Conservation (phyloP, 2,329 filamentous ascomycete species). For the Neoscytalidium dimidiatum region DNA sequence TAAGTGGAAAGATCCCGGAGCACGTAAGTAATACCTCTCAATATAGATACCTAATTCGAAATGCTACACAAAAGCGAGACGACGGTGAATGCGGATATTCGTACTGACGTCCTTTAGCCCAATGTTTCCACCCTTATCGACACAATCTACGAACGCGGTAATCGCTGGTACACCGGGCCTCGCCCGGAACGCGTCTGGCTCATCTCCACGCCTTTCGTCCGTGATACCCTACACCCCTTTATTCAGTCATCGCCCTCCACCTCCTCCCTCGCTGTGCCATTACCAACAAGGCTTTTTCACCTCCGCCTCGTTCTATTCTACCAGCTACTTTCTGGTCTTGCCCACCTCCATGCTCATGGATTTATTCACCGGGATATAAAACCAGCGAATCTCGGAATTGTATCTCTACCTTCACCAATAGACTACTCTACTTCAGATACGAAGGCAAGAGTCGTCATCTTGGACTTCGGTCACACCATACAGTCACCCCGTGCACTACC, state of each 20-base stretch:
- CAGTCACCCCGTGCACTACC: not conserved
- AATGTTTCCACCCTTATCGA: constrained; percentile 4
- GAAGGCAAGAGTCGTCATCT: not conserved
- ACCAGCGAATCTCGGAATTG: constrained; percentile 19
- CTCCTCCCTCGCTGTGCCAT: not conserved
- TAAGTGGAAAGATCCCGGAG: not conserved
- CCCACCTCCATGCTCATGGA: constrained; percentile 17
- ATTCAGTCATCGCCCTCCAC: not conserved
- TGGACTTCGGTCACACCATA: constrained; percentile 14
- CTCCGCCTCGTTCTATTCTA: not conserved
- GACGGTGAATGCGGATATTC: not conserved
- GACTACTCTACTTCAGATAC: not conserved
- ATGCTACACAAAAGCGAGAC: not conserved
- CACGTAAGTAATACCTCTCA: not conserved
- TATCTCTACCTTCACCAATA: not conserved
- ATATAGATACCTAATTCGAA: not conserved
- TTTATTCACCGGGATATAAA: constrained; percentile 22
- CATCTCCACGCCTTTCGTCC: constrained; percentile 2
- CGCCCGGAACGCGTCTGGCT: constrained; percentile 9
- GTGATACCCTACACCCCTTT: not conserved
- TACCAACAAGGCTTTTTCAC: not conserved
- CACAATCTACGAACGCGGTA: constrained; percentile 5
- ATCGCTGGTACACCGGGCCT: constrained; percentile 1
- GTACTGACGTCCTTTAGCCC: not conserved
- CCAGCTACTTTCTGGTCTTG: constrained; percentile 10